Evolutionary conservation across 805 yeast genomes (phyloP), one percentile per base, ranked within the genome.

Genomic region (Ascoidea rubescens): DNA sequence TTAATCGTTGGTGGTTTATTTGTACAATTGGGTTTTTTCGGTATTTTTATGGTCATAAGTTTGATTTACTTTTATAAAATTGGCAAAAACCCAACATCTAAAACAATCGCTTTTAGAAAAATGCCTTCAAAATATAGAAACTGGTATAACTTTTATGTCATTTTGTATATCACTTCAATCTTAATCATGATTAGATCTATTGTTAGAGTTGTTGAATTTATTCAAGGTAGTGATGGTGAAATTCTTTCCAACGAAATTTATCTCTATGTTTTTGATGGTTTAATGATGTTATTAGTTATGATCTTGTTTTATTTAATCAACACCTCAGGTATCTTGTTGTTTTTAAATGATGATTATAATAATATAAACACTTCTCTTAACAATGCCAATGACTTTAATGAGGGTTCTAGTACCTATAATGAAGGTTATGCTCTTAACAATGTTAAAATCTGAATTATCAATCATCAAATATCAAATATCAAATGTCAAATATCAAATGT

Each of bases 131-230:
- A 31, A 43, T 12, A 37, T 42, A 32, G 30, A 31, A 50, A 49
- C 10, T 42, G 45, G 48, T 21, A n/a, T 33, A 17, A 45, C 12
- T 50, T 54, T 16, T 48, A 32, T 31, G 45, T 52, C 21, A 44
- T 48, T 7, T 75, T 73, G 57, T 78, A 81, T 1, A 28, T 69
- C 6, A 69, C 83, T 1, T 78, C 80, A 4, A 28, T 76, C 2
- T 72, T 79, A 47, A 72, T 87, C 30, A 81, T 76, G 56, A 69
- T 78, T 32, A 75, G 96, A 61, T 84, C 90, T 57, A 69, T 81
- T 46, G 87, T 85, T 66, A 75, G 96, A 62, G 73, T 86, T 33
- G 72, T 77, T 45, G 96, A 88, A 65, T 70, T 88, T 53, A 65
- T 80, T 2, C 79, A 80, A 60, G 91, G 90, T 12, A 86, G 90